Base-by-base conservation (phyloP, 768 basidiomycete genomes). In the Auricularia sp. region DNA sequence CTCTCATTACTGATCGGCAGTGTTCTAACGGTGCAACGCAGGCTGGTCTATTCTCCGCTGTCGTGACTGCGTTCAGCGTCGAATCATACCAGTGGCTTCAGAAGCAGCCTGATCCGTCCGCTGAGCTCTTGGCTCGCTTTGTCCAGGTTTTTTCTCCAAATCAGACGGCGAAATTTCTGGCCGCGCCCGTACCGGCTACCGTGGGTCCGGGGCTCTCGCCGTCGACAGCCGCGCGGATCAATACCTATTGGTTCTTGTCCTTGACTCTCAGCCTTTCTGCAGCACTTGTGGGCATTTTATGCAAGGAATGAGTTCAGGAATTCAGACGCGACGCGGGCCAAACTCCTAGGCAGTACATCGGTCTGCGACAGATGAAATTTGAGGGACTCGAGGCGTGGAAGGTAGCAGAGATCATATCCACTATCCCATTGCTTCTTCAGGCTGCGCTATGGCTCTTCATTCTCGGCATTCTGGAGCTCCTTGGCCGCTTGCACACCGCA, bases 271-370 rank as follows among this genome's bases (percentile, higher is more conserved):
- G 67, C 33, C 69, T 74, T 5, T 51, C 68, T n/a, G 66, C 71
- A 0, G 70, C 72, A 1, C 68, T 68, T 23, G 62, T 71, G 23
- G 69, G 70, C 58, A 72, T 74, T 65, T 60, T 72, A 39, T 70
- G 70, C 36, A 71, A 72, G 58, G 72, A 73, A 60, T 74, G 73
- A 72, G 67, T 73, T 3, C 66, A 67, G 34, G 60, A 65, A 21
- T 67, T 58, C 36, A 61, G 51, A 14, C 53, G 64, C 10, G 56
- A 68, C 5, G 66, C 65, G n/a, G 64, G 68, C 14, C 61, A 56
- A 5, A 53, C 53, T 35, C 42, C 21, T 18, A 35, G 16, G 36
- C 44, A 43, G 14, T 61, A n/a, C n/a, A 63, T 67, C 18, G 61
- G 70, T 3, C 59, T 68, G 10, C 67, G 71, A 2, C 70, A 71